Evolutionary conservation across 805 yeast genomes (phyloP).

Genomic region (Kockiozyma suomiensis): DNA sequence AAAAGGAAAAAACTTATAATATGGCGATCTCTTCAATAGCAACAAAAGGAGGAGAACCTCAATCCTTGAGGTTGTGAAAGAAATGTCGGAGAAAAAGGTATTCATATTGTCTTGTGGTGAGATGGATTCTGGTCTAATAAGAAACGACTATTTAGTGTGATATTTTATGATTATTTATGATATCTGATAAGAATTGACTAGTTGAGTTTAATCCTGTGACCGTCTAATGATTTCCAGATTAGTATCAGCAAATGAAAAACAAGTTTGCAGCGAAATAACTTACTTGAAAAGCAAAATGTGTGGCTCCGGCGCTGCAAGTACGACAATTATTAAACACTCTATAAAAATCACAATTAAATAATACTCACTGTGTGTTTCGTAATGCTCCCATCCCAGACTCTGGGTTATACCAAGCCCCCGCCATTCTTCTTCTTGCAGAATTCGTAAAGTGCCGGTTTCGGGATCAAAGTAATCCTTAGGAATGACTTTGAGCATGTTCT

Average conservation of each 20-base stretch:
- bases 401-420: conserved; percentile 97
- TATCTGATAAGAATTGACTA: no score
- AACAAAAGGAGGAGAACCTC: no score
- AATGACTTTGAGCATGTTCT: conserved; percentile 89
- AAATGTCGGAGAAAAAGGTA: no score
- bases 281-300: conserved; percentile 83
- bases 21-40: no score
- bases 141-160: no score
- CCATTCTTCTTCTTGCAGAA: conserved; percentile 95
- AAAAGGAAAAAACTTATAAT: no score
- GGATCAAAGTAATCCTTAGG: conserved; percentile 93
- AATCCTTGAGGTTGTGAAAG: no score
- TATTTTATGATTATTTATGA: no score
- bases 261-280: not conserved
- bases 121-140: no score
- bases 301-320: conserved; percentile 91
- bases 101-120: no score
- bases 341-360: not conserved
- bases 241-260: not conserved
- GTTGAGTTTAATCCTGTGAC: conserved; percentile 5
- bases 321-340: no score
- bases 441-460: conserved; percentile 90
- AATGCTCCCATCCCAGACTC: conserved; percentile 96
- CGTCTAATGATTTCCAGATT: conserved; percentile 1
- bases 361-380: conserved; percentile 74